Base-by-base conservation (phyloP, 2,329 filamentous ascomycete species). In the Fonsecaea pedrosoi region DNA sequence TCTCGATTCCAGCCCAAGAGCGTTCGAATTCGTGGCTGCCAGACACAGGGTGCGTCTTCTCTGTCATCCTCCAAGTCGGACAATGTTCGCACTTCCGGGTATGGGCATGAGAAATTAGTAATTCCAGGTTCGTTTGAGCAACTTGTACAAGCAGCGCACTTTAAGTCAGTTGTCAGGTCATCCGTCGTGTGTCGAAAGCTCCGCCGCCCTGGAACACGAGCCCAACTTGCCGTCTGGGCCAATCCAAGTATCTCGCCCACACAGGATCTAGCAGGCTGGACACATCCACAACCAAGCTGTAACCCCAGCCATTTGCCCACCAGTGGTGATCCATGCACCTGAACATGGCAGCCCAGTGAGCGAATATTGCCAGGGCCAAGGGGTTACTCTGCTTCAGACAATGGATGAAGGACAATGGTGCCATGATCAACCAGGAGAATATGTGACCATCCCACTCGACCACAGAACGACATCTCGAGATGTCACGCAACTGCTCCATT, bases 291-390 rank as follows among this genome's bases (percentile, higher is more conserved):
- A 73, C 70, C 42, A 73, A 63, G 30, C 62, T 71, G 62, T 72
- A 70, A n/a, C 69, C 67, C 71, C 71, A 73, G 30, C 71, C 71
- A 8, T 66, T 66, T 10, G 70, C 71, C 71, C 71, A 73, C 71
- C 71, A 73, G 40, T 72, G 68, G 62, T 73, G 71, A 61, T 73
- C 71, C 65, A 73, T 72, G 59, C 70, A 72, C 13, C 69, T 60
- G 42, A 73, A 71, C 42, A 62, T 67, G 7, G 69, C 71, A 25
- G 70, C 69, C 71, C 71, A 73, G 48, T 72, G 68, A 18, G 71
- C 69, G 57, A 73, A 72, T 9, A 73, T 56, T 15, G 66, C 68
- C 48, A 73, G 59, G 13, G 71, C 69, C 54, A 69, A 62, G 15
- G 71, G 71, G 45, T 71, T 61, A 42, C 66, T 68, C 34, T 60